Evolutionary conservation across 2,329 filamentous ascomycete genomes (phyloP), one percentile per base, ranked within the genome.

Genomic region (Cladobotryum protrusum): DNA sequence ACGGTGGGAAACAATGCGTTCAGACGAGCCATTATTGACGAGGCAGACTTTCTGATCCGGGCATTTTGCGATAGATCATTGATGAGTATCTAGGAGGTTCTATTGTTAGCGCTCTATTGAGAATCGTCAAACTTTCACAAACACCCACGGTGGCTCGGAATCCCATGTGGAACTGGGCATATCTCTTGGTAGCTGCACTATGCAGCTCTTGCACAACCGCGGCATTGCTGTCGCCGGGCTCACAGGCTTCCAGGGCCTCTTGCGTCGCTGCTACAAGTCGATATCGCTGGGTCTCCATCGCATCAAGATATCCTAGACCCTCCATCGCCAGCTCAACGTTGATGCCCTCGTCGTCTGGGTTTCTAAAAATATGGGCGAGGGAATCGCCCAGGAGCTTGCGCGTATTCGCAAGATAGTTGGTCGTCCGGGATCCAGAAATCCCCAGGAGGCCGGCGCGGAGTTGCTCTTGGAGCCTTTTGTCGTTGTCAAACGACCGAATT

Each of bases 1-100:
- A 55, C 48, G 1, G 66, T 50, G 1, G 68, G 65, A 33, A 70
- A 66, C 17, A 71, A 54, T 5, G 68, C 60, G 44, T 71, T 70
- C 19, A 70, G 54, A 6, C 59, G 57, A 18, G 65, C 67, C 66
- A 70, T 63, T 33, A 67, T 57, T 13, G 56, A 52, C 5, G 56
- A 48, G 3, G 44, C 37, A 13, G 58, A 50, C 20, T 57, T 55
- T 45, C 46, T 48, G 15, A 35, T 14, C 2, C 52, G 35, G 17
- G 39, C 32, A 17, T 51, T 49, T 15, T 50, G 50, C 9, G 47
- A 53, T 32, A 65, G 47, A 20, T 59, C 53, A 3, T 60, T 41
- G 45, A 66, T 55, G 9, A 68, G 56, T 15, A 62, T 54, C 65
- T 68, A 49, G 13, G 3, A 35, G 3, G 24, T 9, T 14, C 24